A percentile compares a stretch with the other conserved stretches of the same genome.
Conservation (phyloP, 148 eudicot genomes). For the Tetragonia tetragonoides region DNA sequence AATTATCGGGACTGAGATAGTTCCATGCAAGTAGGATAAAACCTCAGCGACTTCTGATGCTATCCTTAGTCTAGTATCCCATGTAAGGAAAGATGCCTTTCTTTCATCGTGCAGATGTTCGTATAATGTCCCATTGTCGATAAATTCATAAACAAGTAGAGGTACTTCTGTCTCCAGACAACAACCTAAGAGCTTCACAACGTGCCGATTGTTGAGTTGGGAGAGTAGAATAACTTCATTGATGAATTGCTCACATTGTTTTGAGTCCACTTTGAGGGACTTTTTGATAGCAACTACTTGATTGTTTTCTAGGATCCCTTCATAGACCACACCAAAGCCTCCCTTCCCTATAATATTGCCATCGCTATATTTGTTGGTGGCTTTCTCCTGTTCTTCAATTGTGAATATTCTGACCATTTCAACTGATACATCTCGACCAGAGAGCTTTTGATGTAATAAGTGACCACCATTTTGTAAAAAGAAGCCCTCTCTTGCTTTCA, state of each 20-base stretch:
- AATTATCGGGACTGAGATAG: constrained; percentile 25
- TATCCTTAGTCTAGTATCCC: constrained; percentile 21
- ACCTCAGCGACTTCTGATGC: constrained; percentile 27
- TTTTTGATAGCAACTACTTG: constrained; percentile 28
- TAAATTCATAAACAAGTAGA: constrained; percentile 19
- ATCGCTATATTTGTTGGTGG: constrained; percentile 21
- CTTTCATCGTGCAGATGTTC: constrained; percentile 21
- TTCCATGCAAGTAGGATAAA: constrained; percentile 24
- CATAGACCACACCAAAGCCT: constrained; percentile 28
- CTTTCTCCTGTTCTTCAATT: constrained; percentile 14
- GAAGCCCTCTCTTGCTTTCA: constrained; percentile 12
- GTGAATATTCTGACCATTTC: constrained; percentile 18
- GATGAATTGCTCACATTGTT: constrained; percentile 26
- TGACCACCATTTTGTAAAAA: constrained; percentile 25
- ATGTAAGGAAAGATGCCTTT: background rate
- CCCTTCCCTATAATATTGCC: constrained; percentile 22
- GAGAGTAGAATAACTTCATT: constrained; percentile 22
- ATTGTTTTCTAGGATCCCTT: background rate
- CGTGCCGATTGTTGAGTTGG: constrained; percentile 25
- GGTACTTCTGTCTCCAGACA: constrained; percentile 28
- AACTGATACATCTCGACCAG: constrained; percentile 1
- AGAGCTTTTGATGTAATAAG: constrained; percentile 8
- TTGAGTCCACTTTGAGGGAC: constrained; percentile 20
- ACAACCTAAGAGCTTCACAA: constrained; percentile 27
- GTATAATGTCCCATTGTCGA: constrained; percentile 26